A percentile compares a stretch with the other conserved stretches of the same genome.
phyloP scores from a whole-genome alignment of 2,329 filamentous ascomycete genomes.

The Karstenula rhodostoma region DNA sequence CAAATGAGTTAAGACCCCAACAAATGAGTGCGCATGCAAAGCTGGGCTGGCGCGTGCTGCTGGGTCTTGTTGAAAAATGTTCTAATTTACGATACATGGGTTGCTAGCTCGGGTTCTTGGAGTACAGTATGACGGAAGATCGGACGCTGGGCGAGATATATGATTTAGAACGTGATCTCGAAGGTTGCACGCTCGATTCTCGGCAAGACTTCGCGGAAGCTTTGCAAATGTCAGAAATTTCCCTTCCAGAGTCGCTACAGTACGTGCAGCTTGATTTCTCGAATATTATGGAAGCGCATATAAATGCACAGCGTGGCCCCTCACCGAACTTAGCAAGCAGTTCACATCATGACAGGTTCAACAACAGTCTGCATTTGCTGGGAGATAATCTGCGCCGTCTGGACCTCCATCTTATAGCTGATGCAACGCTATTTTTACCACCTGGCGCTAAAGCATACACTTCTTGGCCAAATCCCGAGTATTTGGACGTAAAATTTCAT shows the following conservation, averaged over 20 bases:
- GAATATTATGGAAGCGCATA: background rate
- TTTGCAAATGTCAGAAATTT: background rate
- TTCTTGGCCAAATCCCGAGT: background rate
- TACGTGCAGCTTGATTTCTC: slow-evolving; percentile 5
- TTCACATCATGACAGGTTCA: slow-evolving; percentile 1
- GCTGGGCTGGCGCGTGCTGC: slow-evolving; percentile 6
- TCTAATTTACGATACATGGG: slow-evolving; percentile 4
- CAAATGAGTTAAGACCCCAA: background rate
- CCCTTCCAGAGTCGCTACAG: background rate
- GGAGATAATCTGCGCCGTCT: background rate
- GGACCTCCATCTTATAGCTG: background rate
- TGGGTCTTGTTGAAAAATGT: background rate
- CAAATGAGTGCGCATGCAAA: background rate
- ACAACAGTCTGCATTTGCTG: background rate
- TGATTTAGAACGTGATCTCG: background rate
- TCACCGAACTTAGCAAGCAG: background rate
- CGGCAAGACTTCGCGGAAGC: slow-evolving; percentile 1
- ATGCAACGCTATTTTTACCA: slow-evolving; percentile 8
- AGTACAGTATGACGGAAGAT: background rate
- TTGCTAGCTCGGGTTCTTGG: background rate
- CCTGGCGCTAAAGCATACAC: background rate
- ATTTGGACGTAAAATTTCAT: background rate
- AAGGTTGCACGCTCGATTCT: background rate
- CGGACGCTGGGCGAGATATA: background rate
- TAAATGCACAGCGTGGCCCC: background rate